Base-by-base conservation (phyloP, 2,329 filamentous ascomycete species). In the Talaromyces atroroseus region DNA sequence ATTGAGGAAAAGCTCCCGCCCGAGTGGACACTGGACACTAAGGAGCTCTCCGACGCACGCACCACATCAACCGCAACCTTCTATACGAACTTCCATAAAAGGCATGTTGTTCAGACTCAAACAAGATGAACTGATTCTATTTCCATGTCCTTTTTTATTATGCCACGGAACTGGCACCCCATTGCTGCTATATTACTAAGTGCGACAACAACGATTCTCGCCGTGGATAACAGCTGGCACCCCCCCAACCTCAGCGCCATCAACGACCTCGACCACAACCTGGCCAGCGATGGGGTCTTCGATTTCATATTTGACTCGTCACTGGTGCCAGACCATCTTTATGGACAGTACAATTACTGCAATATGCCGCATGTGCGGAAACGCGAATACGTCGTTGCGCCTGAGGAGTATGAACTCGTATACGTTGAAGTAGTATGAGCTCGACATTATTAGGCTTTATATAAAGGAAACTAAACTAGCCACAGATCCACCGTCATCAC, bases 311-410 rank as follows among this genome's bases (percentile, higher is more conserved):
- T 86, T 73, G 84, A 90, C 65, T 79, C 80, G 34, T 89, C 87
- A 1, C 62, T 73, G 1, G 81, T 82, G 0, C 82, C 87, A 0
- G 73, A 78, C 54, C 66, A 71, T 0, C 63, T 76, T 38, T 86
- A 88, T 70, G 82, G 83, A 5, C 78, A 74, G 1, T 92, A 92
- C 71, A 90, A 92, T 69, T 92, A 79, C 79, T 94, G 89, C 72
- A 92, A 94, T 66, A 94, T 94, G 88, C 89, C 90, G 0, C 90
- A 92, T 72, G 86, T 89, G n/a, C 80, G 88, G 32, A 73, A 69
- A 21, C 71, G 71, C 14, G 87, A 89, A 64, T 94, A 94, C 66
- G 69, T 78, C 14, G 78, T 71, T 59, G 75, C 80, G 0, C 64
- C 74, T 1, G 61, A 71, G 0, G 80, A 80, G n/a, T 90, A 83